Evolutionary conservation across 140 eudicot genomes (phyloP), one percentile per base, ranked within the genome.

Genomic region (Oenanthe javanica): DNA sequence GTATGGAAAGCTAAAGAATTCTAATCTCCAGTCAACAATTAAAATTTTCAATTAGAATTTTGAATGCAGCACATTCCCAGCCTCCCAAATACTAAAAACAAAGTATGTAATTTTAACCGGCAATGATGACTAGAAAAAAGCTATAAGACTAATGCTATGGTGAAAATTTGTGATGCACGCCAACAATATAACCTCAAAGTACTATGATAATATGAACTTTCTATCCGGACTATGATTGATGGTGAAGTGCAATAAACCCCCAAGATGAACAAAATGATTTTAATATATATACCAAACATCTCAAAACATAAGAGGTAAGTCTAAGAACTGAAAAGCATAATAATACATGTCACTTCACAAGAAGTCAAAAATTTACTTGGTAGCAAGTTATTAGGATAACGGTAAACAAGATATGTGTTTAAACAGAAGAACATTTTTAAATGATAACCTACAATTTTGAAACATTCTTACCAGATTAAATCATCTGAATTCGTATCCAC

Each of bases 401-500:
- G 9, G 47, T 43, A 2, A 79, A 23, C 25, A 57, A 45, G 57
- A 49, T 72, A 80, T 40, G 52, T 74, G 74, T 18, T 42, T 11
- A 36, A 63, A 55, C 45, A 74, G 47, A 66, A 4, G 23, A 4
- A 47, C 43, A 47, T 19, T 45, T 2, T 66, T 78, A 69, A 16
- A 81, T 76, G 70, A 75, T 42, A 31, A 46, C 19, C 19, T 38
- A 5, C 23, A 75, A 52, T 38, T 71, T 79, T 25, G 59, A 59
- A 76, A 40, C 42, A 48, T 64, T 59, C 16, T 25, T 90, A 92
- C 95, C 97, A 92, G 78, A 90, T 88, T 72, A 69, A 81, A 48
- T 91, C 92, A 81, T 70, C 82, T 13, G 89, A 83, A 67, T 82
- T 40, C 21, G 88, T 79, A 82, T 87, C 86, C 81, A 75, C 21